Evolutionary conservation across 2,329 filamentous ascomycete genomes (phyloP), one percentile per base, ranked within the genome.

Genomic region (Metarhizium brunneum): DNA sequence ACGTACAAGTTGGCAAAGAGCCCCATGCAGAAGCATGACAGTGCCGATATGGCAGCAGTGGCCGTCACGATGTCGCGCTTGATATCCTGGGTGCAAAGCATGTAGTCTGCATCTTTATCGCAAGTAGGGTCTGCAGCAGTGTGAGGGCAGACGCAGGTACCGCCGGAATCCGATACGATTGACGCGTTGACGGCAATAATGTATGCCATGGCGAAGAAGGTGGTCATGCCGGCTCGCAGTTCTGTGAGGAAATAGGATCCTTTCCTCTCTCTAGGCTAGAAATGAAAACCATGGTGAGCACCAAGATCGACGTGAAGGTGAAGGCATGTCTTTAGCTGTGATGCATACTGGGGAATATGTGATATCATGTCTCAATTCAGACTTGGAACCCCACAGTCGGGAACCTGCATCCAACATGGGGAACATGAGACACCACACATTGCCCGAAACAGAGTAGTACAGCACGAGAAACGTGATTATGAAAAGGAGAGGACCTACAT

Each of bases 21-120:
- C 20, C 90, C 90, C 86, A 95, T 91, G 70, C 78, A 85, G 70
- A 95, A 91, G n/a, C 84, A 86, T 3, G 87, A 82, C 50, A 95
- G 72, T 30, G 88, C 87, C 14, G 88, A 80, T 61, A 94, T 92
- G 54, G 90, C 90, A 48, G 90, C 89, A 4, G 90, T 95, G 11
- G 87, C 90, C 6, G 90, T 95, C 54, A 95, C 86, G 43, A 92
- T 73, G 66, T 95, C 90, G 36, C 88, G 83, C 69, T 87, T 87
- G 66, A 92, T 68, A 59, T 78, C 80, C 63, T 77, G 69, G 60
- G 76, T 71, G 67, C 87, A 90, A n/a, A 86, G 70, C 59, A 78
- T 66, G 62, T 90, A 90, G 25, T 80, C 80, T 4, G 74, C 64
- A 65, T 88, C 76, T 49, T 59, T 59, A 45, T 64, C 61, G 68